Evolutionary conservation across 805 yeast genomes (phyloP).

Genomic region (Candida vartiovaarae): DNA sequence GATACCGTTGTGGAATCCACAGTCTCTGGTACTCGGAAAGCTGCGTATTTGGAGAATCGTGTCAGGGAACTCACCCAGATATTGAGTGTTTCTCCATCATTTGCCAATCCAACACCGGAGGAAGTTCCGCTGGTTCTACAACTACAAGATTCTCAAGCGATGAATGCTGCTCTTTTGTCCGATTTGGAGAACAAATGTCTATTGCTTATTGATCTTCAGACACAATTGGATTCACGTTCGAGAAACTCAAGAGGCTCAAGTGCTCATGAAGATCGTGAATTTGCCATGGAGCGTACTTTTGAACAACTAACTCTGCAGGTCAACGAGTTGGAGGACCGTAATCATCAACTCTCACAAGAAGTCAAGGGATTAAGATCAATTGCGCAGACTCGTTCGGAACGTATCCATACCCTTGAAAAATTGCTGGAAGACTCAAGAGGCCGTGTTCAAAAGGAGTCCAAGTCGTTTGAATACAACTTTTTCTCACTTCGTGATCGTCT

Average conservation of each 20-base stretch:
- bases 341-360: slow-evolving; percentile 49
- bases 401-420: slow-evolving; percentile 47
- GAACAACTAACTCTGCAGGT: slow-evolving; percentile 52
- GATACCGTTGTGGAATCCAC: background rate
- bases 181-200: slow-evolving; percentile 24
- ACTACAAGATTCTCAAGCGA: slow-evolving; percentile 14
- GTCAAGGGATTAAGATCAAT: slow-evolving; percentile 47
- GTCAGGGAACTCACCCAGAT: slow-evolving; percentile 12
- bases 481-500: slow-evolving; percentile 16
- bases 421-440: slow-evolving; percentile 38
- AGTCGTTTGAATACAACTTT: slow-evolving; percentile 10
- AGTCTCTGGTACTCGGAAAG: background rate
- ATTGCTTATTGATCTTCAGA: slow-evolving; percentile 33
- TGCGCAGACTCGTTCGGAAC: slow-evolving; percentile 47
- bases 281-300: slow-evolving; percentile 50
- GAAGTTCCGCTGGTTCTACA: slow-evolving; percentile 4
- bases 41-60: slow-evolving; percentile 6
- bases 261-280: slow-evolving; percentile 37
- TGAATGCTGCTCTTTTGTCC: slow-evolving; percentile 14
- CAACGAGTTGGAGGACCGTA: slow-evolving; percentile 56
- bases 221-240: slow-evolving; percentile 33
- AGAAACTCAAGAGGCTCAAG: slow-evolving; percentile 17
- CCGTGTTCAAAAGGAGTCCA: background rate
- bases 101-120: background rate
- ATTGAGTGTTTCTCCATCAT: slow-evolving; percentile 10